Evolutionary conservation across 768 basidiomycete genomes (phyloP), one percentile per base, ranked within the genome.

Genomic region (Lactarius tabidus): DNA sequence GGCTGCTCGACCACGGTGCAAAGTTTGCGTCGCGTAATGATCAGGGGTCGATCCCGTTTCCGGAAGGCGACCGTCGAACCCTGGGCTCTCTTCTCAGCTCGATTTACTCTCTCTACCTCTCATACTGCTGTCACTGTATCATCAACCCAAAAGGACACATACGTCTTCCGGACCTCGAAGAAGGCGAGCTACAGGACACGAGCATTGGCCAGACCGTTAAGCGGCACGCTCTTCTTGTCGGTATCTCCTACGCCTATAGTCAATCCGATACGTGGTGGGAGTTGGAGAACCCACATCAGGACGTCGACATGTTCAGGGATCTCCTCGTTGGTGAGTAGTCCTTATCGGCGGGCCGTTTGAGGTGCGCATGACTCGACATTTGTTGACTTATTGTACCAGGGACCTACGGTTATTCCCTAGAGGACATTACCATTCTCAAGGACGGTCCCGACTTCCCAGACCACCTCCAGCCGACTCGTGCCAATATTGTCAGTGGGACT

Each of bases 141-240:
- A 23, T 18, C 28, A 26, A n/a, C 15, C 0, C 17, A n/a, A 8
- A 10, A 17, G 41, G 12, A 2, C 15, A 15, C 38, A n/a, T 33
- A 26, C 36, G 29, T 33, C 57, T 59, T 31, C 29, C 17, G 2
- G 63, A 65, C 10, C 0, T 43, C 3, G 64, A 57, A 48, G 39
- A 64, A 29, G 18, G n/a, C 38, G 36, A 59, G 51, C 17, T 1
- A 29, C 8, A 15, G 9, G 38, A 15, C 48, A 12, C 57, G 36
- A 23, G 15, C 23, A 23, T 14, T 23, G 12, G n/a, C 12, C 33
- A 45, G 1, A 38, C 12, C 18, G 9, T 43, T 7, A 67, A 63
- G 36, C 45, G 68, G n/a, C 61, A 59, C 23, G 70, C 70, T 18
- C 45, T 71, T 20, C 70, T 71, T 28, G 60, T 71, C 6, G 69